Evolutionary conservation across 345 rosid species (phyloP).

Genomic region (Xanthoceras sorbifolium): DNA sequence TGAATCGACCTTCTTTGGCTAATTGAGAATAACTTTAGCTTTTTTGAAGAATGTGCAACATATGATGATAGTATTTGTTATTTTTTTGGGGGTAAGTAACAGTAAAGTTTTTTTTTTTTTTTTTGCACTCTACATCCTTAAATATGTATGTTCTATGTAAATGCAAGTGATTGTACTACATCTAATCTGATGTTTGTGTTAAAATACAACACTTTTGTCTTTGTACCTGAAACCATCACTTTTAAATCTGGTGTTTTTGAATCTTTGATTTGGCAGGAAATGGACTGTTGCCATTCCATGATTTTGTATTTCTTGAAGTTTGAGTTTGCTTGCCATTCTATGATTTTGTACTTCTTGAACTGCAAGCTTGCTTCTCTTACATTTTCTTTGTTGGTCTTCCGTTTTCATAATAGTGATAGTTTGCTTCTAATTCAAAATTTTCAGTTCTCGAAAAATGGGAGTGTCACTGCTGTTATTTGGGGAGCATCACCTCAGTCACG

Average conservation of each 20-base stretch:
- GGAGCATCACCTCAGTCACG: constrained; percentile 97
- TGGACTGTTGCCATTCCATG: neutral
- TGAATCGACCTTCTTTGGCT: too few species aligned
- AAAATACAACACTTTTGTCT: neutral
- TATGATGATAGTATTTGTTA: too few species aligned
- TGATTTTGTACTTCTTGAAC: neutral
- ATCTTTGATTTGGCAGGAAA: neutral
- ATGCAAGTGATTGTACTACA: neutral
- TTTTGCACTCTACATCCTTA: too few species aligned
- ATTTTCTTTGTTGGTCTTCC: constrained; percentile 1
- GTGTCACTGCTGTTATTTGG: constrained; percentile 85
- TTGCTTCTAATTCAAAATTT: constrained; percentile 32
- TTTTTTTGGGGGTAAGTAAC: too few species aligned
- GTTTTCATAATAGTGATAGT: neutral
- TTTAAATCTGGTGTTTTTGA: neutral
- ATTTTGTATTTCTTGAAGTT: neutral
- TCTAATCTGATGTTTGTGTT: neutral
- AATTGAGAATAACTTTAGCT: too few species aligned
- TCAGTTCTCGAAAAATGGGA: constrained; percentile 74
- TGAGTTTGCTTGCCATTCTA: neutral
- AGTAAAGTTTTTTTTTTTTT: too few species aligned
- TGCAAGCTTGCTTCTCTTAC: neutral
- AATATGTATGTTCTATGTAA: neutral
- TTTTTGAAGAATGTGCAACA: too few species aligned
- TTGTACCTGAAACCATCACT: neutral